Evolutionary conservation across 2,329 filamentous ascomycete species (phyloP).

Genomic region (Pyrenophora teres): DNA sequence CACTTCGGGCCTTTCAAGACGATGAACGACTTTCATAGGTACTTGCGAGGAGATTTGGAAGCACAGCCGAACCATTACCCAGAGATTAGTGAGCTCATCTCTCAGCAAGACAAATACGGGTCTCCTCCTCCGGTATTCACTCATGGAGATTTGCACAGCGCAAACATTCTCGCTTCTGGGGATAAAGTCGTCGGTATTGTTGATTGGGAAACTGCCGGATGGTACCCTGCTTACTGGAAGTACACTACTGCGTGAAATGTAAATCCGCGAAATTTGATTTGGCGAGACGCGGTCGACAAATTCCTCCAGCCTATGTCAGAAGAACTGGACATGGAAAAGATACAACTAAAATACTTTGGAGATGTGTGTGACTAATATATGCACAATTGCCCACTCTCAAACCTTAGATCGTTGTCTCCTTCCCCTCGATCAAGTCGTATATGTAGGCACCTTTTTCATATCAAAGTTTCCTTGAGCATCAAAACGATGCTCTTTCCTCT

Average conservation of each 20-base stretch:
- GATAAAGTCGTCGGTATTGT: constrained; percentile 54
- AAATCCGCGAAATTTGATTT: constrained; percentile 39
- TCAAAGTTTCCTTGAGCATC: too few relatives aligned
- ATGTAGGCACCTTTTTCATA: constrained; percentile 35
- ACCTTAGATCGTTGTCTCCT: not conserved
- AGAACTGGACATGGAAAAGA: constrained; percentile 51
- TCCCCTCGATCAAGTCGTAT: constrained; percentile 41
- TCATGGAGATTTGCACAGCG: constrained; percentile 56
- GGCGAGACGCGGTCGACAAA: constrained; percentile 16
- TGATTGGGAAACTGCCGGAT: constrained; percentile 55
- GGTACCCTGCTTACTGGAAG: constrained; percentile 57
- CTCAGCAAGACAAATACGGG: constrained; percentile 32
- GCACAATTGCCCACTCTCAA: too few relatives aligned
- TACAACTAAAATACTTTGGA: constrained; percentile 39
- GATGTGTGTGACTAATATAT: not conserved
- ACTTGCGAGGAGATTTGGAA: constrained; percentile 40
- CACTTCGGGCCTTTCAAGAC: constrained; percentile 43
- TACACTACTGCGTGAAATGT: constrained; percentile 44
- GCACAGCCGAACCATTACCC: constrained; percentile 8
- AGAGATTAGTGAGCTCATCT: constrained; percentile 17
- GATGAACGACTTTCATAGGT: constrained; percentile 46
- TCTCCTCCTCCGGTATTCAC: constrained; percentile 51
- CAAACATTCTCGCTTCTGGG: constrained; percentile 51
- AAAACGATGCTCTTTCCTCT: not conserved
- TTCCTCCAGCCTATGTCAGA: constrained; percentile 31